Evolutionary conservation across 768 basidiomycete genomes (phyloP).

Genomic region (Pholiota conissans): DNA sequence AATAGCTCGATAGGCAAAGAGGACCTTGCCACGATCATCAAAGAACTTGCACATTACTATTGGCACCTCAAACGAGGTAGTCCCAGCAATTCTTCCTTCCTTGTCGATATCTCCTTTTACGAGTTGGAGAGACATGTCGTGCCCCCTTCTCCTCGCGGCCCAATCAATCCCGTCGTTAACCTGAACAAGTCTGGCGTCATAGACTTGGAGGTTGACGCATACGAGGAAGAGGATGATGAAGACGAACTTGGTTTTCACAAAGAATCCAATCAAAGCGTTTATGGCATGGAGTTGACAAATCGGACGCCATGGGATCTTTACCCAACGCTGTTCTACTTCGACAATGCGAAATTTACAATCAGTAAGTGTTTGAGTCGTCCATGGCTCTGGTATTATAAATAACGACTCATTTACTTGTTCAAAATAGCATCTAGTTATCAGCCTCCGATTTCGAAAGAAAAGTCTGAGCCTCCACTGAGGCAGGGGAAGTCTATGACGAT

Average conservation of each 20-base stretch:
- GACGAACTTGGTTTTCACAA: not conserved
- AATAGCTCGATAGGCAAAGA: not conserved
- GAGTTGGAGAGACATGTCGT: not conserved
- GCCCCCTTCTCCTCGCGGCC: not conserved
- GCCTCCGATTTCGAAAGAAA: not conserved
- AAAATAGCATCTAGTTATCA: not conserved
- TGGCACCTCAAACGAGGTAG: slow-evolving; percentile 2
- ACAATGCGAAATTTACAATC: not conserved
- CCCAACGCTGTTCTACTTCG: slow-evolving; percentile 1
- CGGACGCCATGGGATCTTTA: not conserved
- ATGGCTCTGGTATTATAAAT: not conserved
- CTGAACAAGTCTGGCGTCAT: not conserved
- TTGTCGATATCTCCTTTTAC: not conserved
- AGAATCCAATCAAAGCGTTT: not conserved
- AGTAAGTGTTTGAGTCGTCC: not conserved
- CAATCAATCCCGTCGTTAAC: not conserved
- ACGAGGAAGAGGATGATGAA: not conserved
- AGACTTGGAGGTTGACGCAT: not conserved
- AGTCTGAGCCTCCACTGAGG: not conserved
- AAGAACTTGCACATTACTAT: slow-evolving; percentile 2
- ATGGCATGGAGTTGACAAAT: not conserved
- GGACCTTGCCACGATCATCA: not conserved
- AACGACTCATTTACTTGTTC: not conserved
- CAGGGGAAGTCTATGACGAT: not conserved
- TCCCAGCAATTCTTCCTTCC: not conserved